phyloP scores from a whole-genome alignment of 1,139 yeast genomes.

The Suhomyces guaymorum region DNA sequence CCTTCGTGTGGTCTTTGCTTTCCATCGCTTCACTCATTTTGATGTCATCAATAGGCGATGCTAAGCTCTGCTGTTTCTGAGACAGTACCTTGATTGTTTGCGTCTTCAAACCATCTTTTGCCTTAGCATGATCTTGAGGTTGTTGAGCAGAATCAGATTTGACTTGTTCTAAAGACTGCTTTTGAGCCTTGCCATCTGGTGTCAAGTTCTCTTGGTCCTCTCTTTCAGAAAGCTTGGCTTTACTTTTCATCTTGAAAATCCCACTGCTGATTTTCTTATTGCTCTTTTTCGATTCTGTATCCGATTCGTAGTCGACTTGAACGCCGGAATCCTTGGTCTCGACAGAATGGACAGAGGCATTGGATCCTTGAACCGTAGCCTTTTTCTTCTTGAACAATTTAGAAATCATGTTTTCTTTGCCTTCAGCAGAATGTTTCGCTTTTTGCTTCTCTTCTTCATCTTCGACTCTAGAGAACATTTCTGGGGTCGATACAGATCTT shows the following conservation, averaged over 20 bases:
- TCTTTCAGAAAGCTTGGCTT: constrained; percentile 14
- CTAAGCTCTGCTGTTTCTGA: constrained; percentile 5
- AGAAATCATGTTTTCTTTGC: constrained; percentile 45
- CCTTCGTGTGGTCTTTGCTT: constrained; percentile 10
- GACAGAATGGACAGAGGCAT: constrained; percentile 7
- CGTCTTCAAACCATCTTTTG: too few species aligned
- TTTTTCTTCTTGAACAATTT: constrained; percentile 48
- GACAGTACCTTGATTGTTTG: constrained; percentile 2
- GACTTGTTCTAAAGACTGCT: not conserved
- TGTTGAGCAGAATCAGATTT: not conserved
- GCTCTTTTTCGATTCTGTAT: constrained; percentile 20
- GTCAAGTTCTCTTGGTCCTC: constrained; percentile 10
- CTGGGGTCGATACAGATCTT: constrained; percentile 42
- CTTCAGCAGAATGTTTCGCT: constrained; percentile 11
- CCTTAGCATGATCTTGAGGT: too few species aligned
- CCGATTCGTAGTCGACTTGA: constrained; percentile 34
- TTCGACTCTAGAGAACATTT: constrained; percentile 16
- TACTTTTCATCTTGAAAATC: constrained; percentile 30
- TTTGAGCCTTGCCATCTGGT: constrained; percentile 1
- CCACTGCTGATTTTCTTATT: constrained; percentile 19
- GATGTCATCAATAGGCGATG: constrained; percentile 12
- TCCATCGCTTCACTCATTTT: constrained; percentile 11
- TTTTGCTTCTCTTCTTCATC: constrained; percentile 14
- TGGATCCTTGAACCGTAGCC: constrained; percentile 13
- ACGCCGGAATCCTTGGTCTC: constrained; percentile 24